phyloP scores from a whole-genome alignment of 2,329 filamentous ascomycete genomes.

The Bertia moriformis region DNA sequence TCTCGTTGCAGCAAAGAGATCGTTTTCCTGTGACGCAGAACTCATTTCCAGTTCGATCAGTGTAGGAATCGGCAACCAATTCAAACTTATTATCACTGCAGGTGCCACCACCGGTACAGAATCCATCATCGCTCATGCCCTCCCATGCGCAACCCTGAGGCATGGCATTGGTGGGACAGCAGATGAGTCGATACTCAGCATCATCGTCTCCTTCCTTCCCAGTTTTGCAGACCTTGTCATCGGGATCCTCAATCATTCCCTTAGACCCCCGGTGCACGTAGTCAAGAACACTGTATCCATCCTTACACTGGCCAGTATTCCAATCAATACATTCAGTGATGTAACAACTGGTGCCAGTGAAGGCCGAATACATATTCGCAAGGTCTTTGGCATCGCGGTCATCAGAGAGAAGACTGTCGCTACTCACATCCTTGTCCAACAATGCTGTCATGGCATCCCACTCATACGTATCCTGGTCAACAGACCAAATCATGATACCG shows the following conservation, averaged over 20 bases:
- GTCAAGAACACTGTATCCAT: constrained; percentile 3
- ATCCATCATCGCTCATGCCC: neutral
- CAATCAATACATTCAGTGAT: constrained; percentile 3
- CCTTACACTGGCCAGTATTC: constrained; percentile 3
- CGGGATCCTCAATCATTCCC: constrained; percentile 2
- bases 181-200: constrained; percentile 3
- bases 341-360: constrained; percentile 1
- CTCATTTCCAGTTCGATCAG: neutral
- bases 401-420: neutral
- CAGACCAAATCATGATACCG: constrained; percentile 11
- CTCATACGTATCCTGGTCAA: constrained; percentile 7
- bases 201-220: constrained; percentile 2
- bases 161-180: constrained; percentile 4
- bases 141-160: constrained; percentile 1
- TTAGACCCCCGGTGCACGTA: constrained; percentile 3
- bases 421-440: neutral
- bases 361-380: neutral
- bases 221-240: constrained; percentile 4
- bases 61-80: neutral
- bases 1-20: neutral
- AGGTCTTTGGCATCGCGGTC: neutral
- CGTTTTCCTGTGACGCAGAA: neutral
- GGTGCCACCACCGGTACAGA: neutral
- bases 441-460: neutral
- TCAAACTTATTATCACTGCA: neutral